Conservation (phyloP, 2,329 filamentous ascomycete species). For the Cladophialophora exuberans region DNA sequence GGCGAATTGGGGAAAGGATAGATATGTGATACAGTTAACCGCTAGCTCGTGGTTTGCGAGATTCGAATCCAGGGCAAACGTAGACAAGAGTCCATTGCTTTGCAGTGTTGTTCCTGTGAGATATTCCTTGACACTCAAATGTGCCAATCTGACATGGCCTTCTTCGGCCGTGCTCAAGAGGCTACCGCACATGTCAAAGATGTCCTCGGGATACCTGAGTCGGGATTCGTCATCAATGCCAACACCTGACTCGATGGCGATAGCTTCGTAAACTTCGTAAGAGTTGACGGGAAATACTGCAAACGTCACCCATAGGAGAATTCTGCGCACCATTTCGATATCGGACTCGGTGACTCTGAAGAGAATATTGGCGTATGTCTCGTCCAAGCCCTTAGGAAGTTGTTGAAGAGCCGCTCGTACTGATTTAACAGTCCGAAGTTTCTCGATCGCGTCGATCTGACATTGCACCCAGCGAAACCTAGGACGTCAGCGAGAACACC, state of each 20-base stretch:
- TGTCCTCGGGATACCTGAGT: constrained; percentile 3
- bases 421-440: constrained; percentile 23
- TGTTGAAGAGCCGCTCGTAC: constrained; percentile 27
- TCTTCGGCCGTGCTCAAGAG: constrained; percentile 18
- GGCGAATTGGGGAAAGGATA: neutral
- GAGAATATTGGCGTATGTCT: constrained; percentile 29
- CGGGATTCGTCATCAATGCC: constrained; percentile 6
- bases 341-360: neutral
- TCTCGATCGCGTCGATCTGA: constrained; percentile 34
- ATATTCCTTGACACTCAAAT: constrained; percentile 34
- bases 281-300: constrained; percentile 2
- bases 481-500: neutral
- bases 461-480: constrained; percentile 38
- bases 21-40: constrained; percentile 9
- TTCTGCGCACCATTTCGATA: constrained; percentile 6
- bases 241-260: constrained; percentile 16
- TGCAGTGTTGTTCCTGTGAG: constrained; percentile 5
- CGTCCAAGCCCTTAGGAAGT: constrained; percentile 33
- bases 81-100: neutral
- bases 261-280: constrained; percentile 11
- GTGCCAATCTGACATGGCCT: constrained; percentile 22
- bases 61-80: neutral
- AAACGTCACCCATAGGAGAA: constrained; percentile 18
- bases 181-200: constrained; percentile 28
- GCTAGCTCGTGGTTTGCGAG: constrained; percentile 3